These are phyloP conservation scores for Ophiostoma sp. DNA, from an alignment of 2,329 filamentous ascomycete genomes.

Conservation along the genomic window DNA sequence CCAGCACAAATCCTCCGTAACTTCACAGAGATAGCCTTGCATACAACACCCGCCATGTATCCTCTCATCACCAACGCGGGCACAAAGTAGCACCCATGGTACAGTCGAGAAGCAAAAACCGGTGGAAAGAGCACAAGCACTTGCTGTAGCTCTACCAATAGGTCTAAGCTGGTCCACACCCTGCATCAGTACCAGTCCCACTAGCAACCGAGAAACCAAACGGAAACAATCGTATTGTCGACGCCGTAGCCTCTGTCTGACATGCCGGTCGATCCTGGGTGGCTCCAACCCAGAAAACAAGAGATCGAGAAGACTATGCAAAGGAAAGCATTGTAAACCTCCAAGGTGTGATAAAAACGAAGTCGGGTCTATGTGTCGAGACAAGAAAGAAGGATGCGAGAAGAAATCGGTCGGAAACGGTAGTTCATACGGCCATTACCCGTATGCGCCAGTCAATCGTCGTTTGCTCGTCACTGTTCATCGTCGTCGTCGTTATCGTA, in stretches of 20 bases:
- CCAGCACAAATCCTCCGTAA: background rate
- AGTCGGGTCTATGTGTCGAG: background rate
- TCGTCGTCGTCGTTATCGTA: constrained; percentile 20
- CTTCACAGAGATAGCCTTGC: background rate
- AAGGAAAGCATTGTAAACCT: constrained; percentile 1
- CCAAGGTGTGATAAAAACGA: background rate
- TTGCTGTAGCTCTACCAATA: background rate
- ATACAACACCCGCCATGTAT: background rate
- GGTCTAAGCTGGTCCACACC: background rate
- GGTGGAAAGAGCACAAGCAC: background rate
- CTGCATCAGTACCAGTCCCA: background rate
- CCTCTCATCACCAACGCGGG: background rate
- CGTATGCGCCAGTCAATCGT: background rate
- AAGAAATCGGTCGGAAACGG: background rate
- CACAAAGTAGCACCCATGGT: background rate
- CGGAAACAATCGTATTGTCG: background rate
- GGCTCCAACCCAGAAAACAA: background rate
- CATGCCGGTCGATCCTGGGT: background rate
- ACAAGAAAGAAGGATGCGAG: background rate
- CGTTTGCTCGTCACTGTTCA: constrained; percentile 3
- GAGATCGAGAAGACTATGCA: background rate
- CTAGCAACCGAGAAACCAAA: background rate
- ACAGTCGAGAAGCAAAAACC: background rate
- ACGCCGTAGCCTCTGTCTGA: background rate
- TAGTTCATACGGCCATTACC: background rate